Base-by-base conservation (phyloP, 495 filamentous ascomycete genomes). In the Penicillium antarcticum region DNA sequence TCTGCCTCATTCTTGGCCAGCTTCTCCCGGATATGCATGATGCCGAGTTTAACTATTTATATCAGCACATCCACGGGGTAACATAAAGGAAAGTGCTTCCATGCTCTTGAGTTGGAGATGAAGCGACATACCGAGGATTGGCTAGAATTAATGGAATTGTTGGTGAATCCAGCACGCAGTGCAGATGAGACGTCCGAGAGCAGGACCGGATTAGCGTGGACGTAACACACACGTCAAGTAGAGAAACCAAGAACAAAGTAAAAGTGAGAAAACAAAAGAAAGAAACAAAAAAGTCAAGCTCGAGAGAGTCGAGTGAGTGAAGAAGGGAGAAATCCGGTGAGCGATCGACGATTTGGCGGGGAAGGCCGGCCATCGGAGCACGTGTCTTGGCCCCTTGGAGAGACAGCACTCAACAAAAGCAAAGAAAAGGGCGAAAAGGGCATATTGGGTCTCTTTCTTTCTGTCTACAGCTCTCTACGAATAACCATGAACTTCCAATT, bases 11-110 rank as follows among this genome's bases (percentile, higher is more conserved):
- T 87, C 61, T 92, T 88, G 54, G 87, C 80, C 56, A 99, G 78
- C 80, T 96, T 97, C 54, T 95, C 87, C 48, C 81, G 87, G 79
- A 99, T 92, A 77, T 97, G 95, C 84, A 87, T 87, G 39, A 46
- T 76, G 65, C 42, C 42, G 44, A 19, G 43, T 58, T 37, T 60
- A 55, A 13, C 55, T 65, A 45, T 41, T 29, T 32, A 12, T 45
- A 32, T 62, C 35, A 62, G 60, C 35, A 50, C 21, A 42, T 3
- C 29, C 11, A 11, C n/a, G 19, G 5, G 17, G 13, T 35, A 21
- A 19, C 31, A 32, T 17, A 18, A 5, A 41, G 21, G 17, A 29
- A 8, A n/a, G 23, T 10, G 23, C 17, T 4, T n/a, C 31, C 26
- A 26, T 16, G 11, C 7, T 17, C 34, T 12, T 24, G 3, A 29